phyloP scores from a whole-genome alignment of 2,329 filamentous ascomycete species.

The Sclerotinia trifoliorum region DNA sequence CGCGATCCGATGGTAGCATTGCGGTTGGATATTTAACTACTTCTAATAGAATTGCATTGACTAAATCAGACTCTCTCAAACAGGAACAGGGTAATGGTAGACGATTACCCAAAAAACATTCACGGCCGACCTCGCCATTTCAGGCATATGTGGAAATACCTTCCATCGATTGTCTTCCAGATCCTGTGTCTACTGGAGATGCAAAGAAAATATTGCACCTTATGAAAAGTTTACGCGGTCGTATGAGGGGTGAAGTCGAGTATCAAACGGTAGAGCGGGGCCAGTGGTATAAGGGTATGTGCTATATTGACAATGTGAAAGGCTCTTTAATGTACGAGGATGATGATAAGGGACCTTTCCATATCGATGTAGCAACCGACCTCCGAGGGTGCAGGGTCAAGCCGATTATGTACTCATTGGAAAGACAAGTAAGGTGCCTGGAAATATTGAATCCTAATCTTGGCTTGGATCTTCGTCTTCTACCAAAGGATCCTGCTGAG shows the following conservation, averaged over 20 bases:
- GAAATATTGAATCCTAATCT: constrained; percentile 55
- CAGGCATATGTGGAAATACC: constrained; percentile 49
- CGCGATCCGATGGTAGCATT: constrained; percentile 45
- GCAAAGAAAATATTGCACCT: constrained; percentile 69
- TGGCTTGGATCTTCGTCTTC: constrained; percentile 61
- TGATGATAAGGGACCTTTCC: constrained; percentile 62
- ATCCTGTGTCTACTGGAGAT: constrained; percentile 63
- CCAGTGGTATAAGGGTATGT: constrained; percentile 69
- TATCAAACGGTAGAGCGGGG: constrained; percentile 63
- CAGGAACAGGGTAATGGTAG: constrained; percentile 40
- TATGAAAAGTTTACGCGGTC: constrained; percentile 75
- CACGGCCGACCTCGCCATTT: constrained; percentile 56
- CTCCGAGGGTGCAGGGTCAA: constrained; percentile 71
- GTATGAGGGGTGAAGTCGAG: constrained; percentile 76
- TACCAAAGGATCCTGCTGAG: constrained; percentile 63
- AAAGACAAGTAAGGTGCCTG: constrained; percentile 50
- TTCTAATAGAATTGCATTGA: constrained; percentile 40
- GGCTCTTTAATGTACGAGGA: constrained; percentile 74
- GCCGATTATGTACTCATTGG: constrained; percentile 48
- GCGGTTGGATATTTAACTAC: constrained; percentile 40
- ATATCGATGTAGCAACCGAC: constrained; percentile 68
- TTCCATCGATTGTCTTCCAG: constrained; percentile 58
- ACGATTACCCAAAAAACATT: constrained; percentile 55
- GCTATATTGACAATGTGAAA: constrained; percentile 74
- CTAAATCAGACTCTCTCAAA: constrained; percentile 43